Percentiles rank a stretch among this genome's conserved stretches.
These are phyloP conservation scores for Afroboletus lepidellus DNA, from an alignment of 1,284 basidiomycete species.

Conservation along the genomic window DNA sequence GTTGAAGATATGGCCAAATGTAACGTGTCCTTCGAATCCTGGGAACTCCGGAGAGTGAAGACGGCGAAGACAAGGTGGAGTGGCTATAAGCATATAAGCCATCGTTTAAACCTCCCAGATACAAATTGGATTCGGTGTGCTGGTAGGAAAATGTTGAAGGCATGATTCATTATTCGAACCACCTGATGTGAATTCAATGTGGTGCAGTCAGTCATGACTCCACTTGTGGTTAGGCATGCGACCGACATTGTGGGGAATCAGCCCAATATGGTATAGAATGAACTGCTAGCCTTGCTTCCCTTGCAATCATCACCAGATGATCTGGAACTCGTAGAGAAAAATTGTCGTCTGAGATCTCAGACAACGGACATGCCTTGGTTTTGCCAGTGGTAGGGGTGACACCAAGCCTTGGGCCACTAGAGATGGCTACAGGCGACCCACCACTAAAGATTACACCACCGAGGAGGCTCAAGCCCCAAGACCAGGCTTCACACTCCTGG, in stretches of 20 bases:
- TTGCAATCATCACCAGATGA: no score
- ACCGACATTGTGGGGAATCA: slow-evolving; percentile 31
- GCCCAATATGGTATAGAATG: slow-evolving; percentile 32
- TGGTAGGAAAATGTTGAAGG: slow-evolving; percentile 56
- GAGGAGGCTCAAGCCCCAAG: slow-evolving; percentile 44
- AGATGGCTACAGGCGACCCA: slow-evolving; percentile 50
- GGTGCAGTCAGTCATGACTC: slow-evolving; percentile 37
- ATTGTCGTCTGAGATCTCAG: slow-evolving; percentile 54
- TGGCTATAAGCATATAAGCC: slow-evolving; percentile 34
- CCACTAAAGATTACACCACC: slow-evolving; percentile 41
- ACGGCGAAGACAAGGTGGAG: slow-evolving; percentile 34
- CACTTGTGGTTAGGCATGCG: slow-evolving; percentile 33
- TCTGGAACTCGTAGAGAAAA: slow-evolving; percentile 53
- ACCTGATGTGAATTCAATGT: slow-evolving; percentile 40
- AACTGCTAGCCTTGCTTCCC: slow-evolving; percentile 37
- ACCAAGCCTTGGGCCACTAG: slow-evolving; percentile 49
- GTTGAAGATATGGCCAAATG: slow-evolving; percentile 43
- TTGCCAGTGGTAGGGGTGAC: slow-evolving; percentile 57
- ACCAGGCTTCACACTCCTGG: slow-evolving; percentile 44
- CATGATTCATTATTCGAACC: slow-evolving; percentile 42
- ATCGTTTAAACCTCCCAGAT: slow-evolving; percentile 57
- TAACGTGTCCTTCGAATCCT: slow-evolving; percentile 56
- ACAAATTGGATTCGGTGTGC: slow-evolving; percentile 53
- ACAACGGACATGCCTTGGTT: slow-evolving; percentile 39
- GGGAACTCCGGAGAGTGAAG: slow-evolving; percentile 51